Conservation (phyloP, 164 flowering plant genomes). For the Santalum album region DNA sequence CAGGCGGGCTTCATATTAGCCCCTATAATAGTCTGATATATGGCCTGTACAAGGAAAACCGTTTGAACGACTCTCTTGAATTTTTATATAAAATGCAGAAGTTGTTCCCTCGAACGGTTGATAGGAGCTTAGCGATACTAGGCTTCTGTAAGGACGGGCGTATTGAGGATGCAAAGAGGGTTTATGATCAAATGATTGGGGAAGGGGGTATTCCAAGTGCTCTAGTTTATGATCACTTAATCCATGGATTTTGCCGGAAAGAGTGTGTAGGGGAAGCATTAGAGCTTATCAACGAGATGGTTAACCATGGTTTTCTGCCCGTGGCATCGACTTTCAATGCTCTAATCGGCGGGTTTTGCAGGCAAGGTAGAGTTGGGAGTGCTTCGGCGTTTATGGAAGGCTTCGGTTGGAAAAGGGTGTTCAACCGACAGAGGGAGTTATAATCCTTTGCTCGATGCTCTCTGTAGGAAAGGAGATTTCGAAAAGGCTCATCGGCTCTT, state of each 20-base stretch:
- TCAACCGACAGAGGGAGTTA: slow-evolving; percentile 43
- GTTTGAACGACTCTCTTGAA: slow-evolving; percentile 37
- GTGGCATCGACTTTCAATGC: slow-evolving; percentile 47
- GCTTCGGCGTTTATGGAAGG: slow-evolving; percentile 59
- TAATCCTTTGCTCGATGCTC: slow-evolving; percentile 29
- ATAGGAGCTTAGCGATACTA: slow-evolving; percentile 43
- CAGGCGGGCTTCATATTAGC: slow-evolving; percentile 30
- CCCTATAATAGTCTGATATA: slow-evolving; percentile 73
- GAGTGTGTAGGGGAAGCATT: slow-evolving; percentile 42
- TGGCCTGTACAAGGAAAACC: slow-evolving; percentile 58
- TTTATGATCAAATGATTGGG: slow-evolving; percentile 43
- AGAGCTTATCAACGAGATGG: slow-evolving; percentile 65
- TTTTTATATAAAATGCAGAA: slow-evolving; percentile 46
- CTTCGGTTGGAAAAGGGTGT: slow-evolving; percentile 46
- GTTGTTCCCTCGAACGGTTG: slow-evolving; percentile 54
- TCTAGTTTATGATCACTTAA: slow-evolving; percentile 41
- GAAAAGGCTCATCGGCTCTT: slow-evolving; percentile 30
- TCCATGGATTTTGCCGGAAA: slow-evolving; percentile 34
- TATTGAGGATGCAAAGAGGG: slow-evolving; percentile 41
- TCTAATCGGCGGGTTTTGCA: slow-evolving; percentile 49
- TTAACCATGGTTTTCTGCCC: slow-evolving; percentile 40
- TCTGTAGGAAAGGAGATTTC: slow-evolving; percentile 38
- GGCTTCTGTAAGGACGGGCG: slow-evolving; percentile 35
- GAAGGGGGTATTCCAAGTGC: slow-evolving; percentile 57
- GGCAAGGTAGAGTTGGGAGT: slow-evolving; percentile 38